Base-by-base conservation (phyloP, 1,284 basidiomycete genomes). In the Marasmius sp. region DNA sequence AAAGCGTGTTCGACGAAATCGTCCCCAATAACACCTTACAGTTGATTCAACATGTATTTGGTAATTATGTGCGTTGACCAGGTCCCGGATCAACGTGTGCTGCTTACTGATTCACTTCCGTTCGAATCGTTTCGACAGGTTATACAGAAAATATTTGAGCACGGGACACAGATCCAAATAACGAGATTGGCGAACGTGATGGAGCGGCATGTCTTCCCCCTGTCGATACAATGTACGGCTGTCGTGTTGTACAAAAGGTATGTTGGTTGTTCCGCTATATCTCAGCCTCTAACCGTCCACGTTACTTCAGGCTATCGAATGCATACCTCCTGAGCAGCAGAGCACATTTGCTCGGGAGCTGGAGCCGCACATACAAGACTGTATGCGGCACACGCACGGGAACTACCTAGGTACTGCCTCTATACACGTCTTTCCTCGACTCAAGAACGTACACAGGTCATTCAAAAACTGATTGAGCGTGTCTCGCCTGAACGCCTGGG, bases 211-310 rank as follows among this genome's bases (percentile, higher is more conserved):
- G 83, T 97, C 38, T 77, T 95, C 4, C 76, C 84, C 10, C 80
- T 99, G 51, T 93, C 95, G 2, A 79, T 94, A 61, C 93, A 98
- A 95, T 97, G 85, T 99, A 99, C 75, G 97, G 97, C 6, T 99
- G 97, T 74, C 86, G 92, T n/a, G 92, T 93, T 5, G 88, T 94
- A 20, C 92, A 94, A 72, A 93, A 92, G 87, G 92, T 92, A 60
- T 49, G 55, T 60, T 45, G 57, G 47, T 52, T 59, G 57, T 18
- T 9, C 16, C 36, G 16, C 16, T 1, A 18, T 18, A 10, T 39
- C 1, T 36, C 52, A 63, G 48, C 68, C 60, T 43, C 38, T 38
- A 41, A 60, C 52, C 61, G 59, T 56, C 65, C 50, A 62, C 38
- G 33, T 14, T 33, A 59, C 59, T 51, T 36, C 22, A 96, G 90